Evolutionary conservation across 306 rosid genomes (phyloP).

Genomic region (Quercus dentata): DNA sequence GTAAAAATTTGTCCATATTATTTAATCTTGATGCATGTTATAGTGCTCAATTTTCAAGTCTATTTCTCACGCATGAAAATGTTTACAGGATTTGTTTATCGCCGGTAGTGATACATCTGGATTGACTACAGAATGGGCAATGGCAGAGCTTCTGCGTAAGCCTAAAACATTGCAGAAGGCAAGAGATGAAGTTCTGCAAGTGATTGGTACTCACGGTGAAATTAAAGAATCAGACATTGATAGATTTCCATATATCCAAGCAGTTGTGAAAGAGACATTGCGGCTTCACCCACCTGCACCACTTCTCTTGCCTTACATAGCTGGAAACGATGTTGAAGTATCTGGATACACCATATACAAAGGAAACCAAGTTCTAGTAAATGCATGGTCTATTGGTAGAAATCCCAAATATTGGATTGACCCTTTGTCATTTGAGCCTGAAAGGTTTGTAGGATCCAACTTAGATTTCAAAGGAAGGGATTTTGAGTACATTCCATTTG

Average conservation of each 20-base stretch:
- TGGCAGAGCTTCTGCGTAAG: conserved; percentile 53
- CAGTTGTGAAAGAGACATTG: conserved; percentile 58
- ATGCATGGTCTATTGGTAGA: conserved; percentile 61
- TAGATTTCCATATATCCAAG: conserved; percentile 41
- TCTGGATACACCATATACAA: conserved; percentile 40
- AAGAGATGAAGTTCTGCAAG: conserved; percentile 28
- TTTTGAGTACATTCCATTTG: conserved; percentile 57
- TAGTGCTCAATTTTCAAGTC: no score
- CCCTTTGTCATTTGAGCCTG: conserved; percentile 38
- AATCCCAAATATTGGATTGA: conserved; percentile 40
- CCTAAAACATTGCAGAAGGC: conserved; percentile 40
- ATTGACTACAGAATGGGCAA: conserved; percentile 60
- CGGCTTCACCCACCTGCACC: conserved; percentile 56
- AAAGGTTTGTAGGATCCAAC: conserved; percentile 34
- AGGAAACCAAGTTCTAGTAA: conserved; percentile 42
- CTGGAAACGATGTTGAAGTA: conserved; percentile 31
- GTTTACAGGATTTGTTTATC: conserved; percentile 49
- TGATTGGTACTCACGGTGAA: conserved; percentile 19
- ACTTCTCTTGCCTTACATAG: conserved; percentile 55
- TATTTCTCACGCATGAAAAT: background rate
- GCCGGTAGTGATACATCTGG: conserved; percentile 65
- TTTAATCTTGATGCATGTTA: no score
- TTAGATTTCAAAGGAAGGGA: conserved; percentile 48
- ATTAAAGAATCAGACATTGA: conserved; percentile 51
- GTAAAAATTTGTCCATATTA: no score